Conservation (phyloP, 352 stramenopile species). For the Globisporangium camurandrum region DNA sequence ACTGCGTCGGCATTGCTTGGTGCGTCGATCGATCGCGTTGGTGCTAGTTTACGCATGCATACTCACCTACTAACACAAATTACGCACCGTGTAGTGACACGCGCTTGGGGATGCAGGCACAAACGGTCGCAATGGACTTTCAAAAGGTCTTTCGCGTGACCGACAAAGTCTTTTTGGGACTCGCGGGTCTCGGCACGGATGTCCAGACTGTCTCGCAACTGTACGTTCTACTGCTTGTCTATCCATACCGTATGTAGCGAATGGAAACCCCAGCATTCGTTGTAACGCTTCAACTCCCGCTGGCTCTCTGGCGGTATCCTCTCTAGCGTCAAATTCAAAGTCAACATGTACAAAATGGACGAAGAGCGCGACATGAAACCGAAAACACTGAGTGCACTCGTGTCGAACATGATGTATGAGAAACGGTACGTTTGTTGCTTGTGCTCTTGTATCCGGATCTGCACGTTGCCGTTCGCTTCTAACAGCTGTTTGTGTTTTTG, state of each 20-base stretch:
- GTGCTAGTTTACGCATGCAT: neutral
- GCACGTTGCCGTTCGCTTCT: too few relatives aligned
- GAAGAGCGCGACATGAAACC: constrained; percentile 99
- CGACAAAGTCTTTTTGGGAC: constrained; percentile 93
- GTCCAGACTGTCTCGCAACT: constrained; percentile 96
- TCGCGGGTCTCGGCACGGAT: constrained; percentile 97
- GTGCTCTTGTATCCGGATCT: neutral
- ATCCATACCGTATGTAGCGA: neutral
- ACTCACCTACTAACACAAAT: neutral
- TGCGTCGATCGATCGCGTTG: constrained; percentile 10
- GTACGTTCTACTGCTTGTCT: constrained; percentile 12
- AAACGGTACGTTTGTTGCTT: constrained; percentile 66
- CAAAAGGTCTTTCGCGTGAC: constrained; percentile 98
- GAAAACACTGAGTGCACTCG: constrained; percentile 93
- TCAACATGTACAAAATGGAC: constrained; percentile 98
- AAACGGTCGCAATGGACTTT: constrained; percentile 97
- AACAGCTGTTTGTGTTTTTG: neutral
- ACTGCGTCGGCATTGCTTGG: constrained; percentile 98
- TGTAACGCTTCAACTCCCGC: too few relatives aligned
- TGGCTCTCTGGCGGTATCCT: too few relatives aligned
- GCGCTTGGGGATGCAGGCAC: constrained; percentile 93
- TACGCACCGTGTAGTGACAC: constrained; percentile 73
- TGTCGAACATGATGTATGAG: constrained; percentile 97
- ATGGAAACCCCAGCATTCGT: too few relatives aligned
- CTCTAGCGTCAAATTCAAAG: constrained; percentile 83